Evolutionary conservation across 768 basidiomycete species (phyloP).

Genomic region (Tephrocybe sp.): DNA sequence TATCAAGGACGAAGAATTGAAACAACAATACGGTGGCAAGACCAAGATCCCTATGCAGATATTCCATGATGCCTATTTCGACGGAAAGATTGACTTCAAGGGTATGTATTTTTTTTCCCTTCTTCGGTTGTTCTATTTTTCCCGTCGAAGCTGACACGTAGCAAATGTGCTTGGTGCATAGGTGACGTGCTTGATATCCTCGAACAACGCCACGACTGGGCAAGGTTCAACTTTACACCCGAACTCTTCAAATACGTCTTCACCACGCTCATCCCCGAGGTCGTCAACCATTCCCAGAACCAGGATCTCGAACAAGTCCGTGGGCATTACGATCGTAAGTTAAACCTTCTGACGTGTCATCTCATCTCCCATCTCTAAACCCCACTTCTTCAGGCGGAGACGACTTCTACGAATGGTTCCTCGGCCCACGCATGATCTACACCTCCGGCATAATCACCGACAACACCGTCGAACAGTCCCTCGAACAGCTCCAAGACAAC

Average conservation of each 20-base stretch:
- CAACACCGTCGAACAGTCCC: constrained; percentile 68
- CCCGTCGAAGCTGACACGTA: too few relatives aligned
- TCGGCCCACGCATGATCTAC: constrained; percentile 96
- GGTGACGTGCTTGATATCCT: constrained; percentile 92
- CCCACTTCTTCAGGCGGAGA: constrained; percentile 66
- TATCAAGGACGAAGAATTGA: constrained; percentile 82
- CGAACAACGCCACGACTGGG: constrained; percentile 96
- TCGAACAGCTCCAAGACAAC: constrained; percentile 97
- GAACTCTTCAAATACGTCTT: constrained; percentile 95
- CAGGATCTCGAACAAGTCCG: constrained; percentile 97
- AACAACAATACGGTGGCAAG: constrained; percentile 73
- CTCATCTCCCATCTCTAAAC: neutral
- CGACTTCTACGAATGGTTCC: constrained; percentile 96
- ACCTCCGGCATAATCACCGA: constrained; percentile 87
- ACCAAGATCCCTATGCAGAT: constrained; percentile 97
- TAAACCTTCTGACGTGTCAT: constrained; percentile 6
- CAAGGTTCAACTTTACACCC: constrained; percentile 84
- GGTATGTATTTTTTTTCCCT: constrained; percentile 46
- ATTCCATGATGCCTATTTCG: constrained; percentile 97
- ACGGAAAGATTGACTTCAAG: constrained; percentile 94
- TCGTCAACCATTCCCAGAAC: constrained; percentile 82
- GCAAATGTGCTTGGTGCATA: too few relatives aligned
- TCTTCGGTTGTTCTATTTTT: too few relatives aligned
- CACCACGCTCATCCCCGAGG: constrained; percentile 84
- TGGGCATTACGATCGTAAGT: constrained; percentile 89